Percentiles rank a stretch among this genome's conserved stretches.
Evolutionary conservation across 305 asterid species (phyloP).

Genomic region (Fraxinus platypoda): DNA sequence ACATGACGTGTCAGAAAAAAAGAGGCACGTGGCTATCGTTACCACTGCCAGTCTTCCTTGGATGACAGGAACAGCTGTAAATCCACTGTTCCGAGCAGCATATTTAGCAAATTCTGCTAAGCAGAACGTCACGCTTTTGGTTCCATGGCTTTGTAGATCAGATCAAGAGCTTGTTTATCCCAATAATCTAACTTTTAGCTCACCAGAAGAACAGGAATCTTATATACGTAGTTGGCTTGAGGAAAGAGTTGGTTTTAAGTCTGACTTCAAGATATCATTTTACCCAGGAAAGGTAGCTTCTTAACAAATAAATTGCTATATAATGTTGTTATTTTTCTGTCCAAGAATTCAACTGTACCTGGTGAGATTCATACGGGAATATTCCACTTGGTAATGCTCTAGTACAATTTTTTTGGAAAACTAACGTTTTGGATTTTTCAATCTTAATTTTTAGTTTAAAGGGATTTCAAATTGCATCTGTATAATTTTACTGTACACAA

Average conservation of each 20-base stretch:
- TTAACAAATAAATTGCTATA: conserved; percentile 4
- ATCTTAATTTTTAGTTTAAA: not conserved
- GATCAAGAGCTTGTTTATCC: conserved; percentile 98
- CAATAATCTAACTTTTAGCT: conserved; percentile 70
- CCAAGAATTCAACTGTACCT: not conserved
- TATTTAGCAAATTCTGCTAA: conserved; percentile 77
- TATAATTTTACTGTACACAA: not conserved
- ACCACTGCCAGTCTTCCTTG: conserved; percentile 99
- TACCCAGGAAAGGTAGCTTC: conserved; percentile 91
- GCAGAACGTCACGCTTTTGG: conserved; percentile 89
- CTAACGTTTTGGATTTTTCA: conserved; percentile 10
- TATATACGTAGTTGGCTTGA: conserved; percentile 94
- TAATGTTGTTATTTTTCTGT: not conserved
- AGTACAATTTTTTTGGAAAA: not conserved
- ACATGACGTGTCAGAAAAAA: conserved; percentile 47
- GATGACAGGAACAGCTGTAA: conserved; percentile 99
- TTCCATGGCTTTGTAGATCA: conserved; percentile 96
- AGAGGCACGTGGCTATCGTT: conserved; percentile 94
- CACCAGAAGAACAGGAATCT: conserved; percentile 91
- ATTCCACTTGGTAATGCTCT: not conserved
- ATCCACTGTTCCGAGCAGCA: conserved; percentile 98
- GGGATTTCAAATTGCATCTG: not conserved
- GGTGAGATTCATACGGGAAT: not conserved
- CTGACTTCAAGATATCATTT: conserved; percentile 89
- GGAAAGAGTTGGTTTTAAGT: conserved; percentile 89